Conservation (phyloP, 176 grass and related monocot species). For the Dactylis glomerata region DNA sequence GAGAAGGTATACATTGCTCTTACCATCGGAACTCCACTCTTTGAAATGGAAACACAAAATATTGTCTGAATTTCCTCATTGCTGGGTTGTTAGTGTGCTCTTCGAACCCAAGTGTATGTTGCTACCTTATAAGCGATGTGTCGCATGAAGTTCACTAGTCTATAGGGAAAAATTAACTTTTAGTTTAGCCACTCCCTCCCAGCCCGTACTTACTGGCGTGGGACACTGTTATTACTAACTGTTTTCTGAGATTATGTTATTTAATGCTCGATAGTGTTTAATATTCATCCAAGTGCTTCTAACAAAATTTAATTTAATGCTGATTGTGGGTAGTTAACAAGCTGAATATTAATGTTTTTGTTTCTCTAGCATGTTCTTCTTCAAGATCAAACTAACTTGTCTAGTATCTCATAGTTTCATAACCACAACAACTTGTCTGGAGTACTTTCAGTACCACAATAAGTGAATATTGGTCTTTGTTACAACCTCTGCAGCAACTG, state of each 20-base stretch:
- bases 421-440: background rate
- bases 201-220: background rate
- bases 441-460: background rate
- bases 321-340: background rate
- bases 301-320: background rate
- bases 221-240: background rate
- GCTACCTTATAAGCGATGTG: background rate
- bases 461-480: background rate
- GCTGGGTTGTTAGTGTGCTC: background rate
- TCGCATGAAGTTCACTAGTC: background rate
- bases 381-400: background rate
- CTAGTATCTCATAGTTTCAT: background rate
- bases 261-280: background rate
- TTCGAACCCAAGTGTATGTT: background rate
- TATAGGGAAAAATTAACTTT: background rate
- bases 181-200: background rate
- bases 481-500: slow-evolving; percentile 63
- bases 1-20: slow-evolving; percentile 51
- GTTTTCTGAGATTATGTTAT: background rate
- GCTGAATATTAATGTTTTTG: background rate
- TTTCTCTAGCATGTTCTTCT: background rate
- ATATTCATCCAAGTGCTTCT: background rate
- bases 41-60: background rate
- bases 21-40: background rate
- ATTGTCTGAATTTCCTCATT: background rate